Percentiles rank a stretch among this genome's conserved stretches.
Conservation (phyloP, 1,284 basidiomycete genomes). For the Tilletia setariae region DNA sequence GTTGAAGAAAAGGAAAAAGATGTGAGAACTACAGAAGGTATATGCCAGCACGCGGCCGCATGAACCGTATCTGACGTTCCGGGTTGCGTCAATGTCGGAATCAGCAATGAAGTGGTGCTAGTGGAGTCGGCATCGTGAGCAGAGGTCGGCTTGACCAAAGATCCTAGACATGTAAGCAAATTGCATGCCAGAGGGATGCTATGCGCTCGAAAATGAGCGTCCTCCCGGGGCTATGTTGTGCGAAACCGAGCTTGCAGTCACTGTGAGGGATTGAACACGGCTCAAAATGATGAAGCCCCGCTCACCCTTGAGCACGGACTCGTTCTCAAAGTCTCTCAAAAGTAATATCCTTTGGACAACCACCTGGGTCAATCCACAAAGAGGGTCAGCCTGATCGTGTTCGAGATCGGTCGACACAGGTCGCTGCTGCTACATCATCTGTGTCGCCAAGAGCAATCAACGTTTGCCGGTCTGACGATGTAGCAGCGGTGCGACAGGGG, state of each 20-base stretch:
- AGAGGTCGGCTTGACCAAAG: slow-evolving; percentile 48
- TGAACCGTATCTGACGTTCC: slow-evolving; percentile 38
- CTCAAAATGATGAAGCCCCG: background rate
- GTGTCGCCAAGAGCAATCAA: slow-evolving; percentile 82
- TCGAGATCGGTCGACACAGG: slow-evolving; percentile 52
- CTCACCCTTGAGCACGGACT: slow-evolving; percentile 23
- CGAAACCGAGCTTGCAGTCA: background rate
- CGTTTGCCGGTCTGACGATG: slow-evolving; percentile 78
- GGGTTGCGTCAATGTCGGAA: slow-evolving; percentile 33
- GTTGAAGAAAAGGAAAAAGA: background rate
- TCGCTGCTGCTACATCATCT: slow-evolving; percentile 64
- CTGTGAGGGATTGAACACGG: background rate
- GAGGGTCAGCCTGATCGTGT: no score
- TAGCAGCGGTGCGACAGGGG: slow-evolving; percentile 23
- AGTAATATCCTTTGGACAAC: slow-evolving; percentile 25
- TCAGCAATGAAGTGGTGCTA: background rate
- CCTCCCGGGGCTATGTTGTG: slow-evolving; percentile 54
- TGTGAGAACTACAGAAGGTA: slow-evolving; percentile 21
- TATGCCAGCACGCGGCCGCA: slow-evolving; percentile 40
- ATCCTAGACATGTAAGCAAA: slow-evolving; percentile 69
- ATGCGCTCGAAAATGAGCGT: slow-evolving; percentile 75
- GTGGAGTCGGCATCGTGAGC: no score
- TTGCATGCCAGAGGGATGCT: slow-evolving; percentile 72
- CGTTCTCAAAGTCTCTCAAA: slow-evolving; percentile 29
- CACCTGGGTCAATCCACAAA: background rate